These are phyloP conservation scores for Westerdykella aurantiaca DNA, from an alignment of 2,329 filamentous ascomycete genomes.

Conservation along the genomic window DNA sequence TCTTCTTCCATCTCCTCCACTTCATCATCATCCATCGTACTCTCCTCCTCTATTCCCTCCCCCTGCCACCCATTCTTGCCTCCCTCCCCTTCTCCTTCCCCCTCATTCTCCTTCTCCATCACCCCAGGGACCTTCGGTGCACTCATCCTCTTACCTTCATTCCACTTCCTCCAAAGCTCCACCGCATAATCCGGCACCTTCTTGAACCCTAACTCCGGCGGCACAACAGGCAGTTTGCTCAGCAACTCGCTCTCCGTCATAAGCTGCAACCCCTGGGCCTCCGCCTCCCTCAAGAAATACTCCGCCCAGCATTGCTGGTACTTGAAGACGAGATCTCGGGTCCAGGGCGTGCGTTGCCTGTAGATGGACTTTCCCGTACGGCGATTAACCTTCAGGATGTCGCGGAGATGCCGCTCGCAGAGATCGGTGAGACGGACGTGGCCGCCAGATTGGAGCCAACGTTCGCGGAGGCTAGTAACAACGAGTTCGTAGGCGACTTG, in stretches of 20 bases:
- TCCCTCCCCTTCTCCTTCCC: not conserved
- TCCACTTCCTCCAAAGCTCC: constrained; percentile 11
- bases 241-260: constrained; percentile 13
- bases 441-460: constrained; percentile 14
- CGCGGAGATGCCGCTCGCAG: constrained; percentile 8
- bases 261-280: constrained; percentile 1
- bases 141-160: constrained; percentile 26
- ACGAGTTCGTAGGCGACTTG: constrained; percentile 25
- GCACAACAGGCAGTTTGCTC: constrained; percentile 7
- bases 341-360: constrained; percentile 17
- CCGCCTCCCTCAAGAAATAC: constrained; percentile 22
- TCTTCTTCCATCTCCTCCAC: not conserved
- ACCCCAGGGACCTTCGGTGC: constrained; percentile 1
- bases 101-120: not conserved
- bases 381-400: constrained; percentile 5
- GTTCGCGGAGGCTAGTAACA: constrained; percentile 11
- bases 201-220: constrained; percentile 9
- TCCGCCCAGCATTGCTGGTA: constrained; percentile 20
- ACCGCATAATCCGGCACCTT: constrained; percentile 2
- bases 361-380: constrained; percentile 1
- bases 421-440: constrained; percentile 4
- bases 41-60: not conserved
- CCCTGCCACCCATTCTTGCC: not conserved
- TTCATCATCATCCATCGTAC: not conserved
- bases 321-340: constrained; percentile 15